Base-by-base conservation (phyloP, 257 asterid species). In the Nicotiana attenuata region DNA sequence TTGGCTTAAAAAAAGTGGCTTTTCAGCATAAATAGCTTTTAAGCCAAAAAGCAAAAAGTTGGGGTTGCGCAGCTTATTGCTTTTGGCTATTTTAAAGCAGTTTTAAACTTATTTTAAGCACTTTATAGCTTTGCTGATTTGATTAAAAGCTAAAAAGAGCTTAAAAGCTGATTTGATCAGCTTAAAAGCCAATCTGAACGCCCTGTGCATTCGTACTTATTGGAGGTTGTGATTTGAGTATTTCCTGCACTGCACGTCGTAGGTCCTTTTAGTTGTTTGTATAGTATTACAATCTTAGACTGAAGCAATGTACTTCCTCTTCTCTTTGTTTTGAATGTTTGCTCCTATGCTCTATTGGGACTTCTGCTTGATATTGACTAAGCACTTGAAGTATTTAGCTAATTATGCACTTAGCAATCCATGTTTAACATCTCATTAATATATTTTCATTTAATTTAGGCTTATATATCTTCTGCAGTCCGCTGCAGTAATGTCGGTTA, bases 301-400 rank as follows among this genome's bases (percentile, higher is more conserved):
- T 20, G 50, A 73, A 73, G 61, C 20, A 22, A 7, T 47, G 24
- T 47, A 7, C 9, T 73, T 73, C 22, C 45, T 50, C 79, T 71
- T 45, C 79, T 73, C 79, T 75, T 50, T 75, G 63, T 50, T 50
- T 26, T 75, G 26, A 65, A 75, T 50, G 41, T 47, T 26, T 75
- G 24, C 41, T 24, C 63, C 63, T 15, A 50, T 50, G 79, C 24
- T 26, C 41, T 75, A 50, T 24, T 24, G 26, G 45, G 52, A 47
- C 26, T 15, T 75, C 28, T 50, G 26, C 63, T 75, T 75, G 45
- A 24, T 50, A 47, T 75, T 75, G 61, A 47, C 61, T 24, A 47
- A 73, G 41, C 61, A 41, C 78, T 73, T 7, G 2, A 14, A 14
- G 38, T 14, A 13, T 47, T 45, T 50, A 26, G 63, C 63, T 73